These are phyloP conservation scores for Colletotrichum noveboracense DNA, from an alignment of 2,329 filamentous ascomycete species.

Conservation along the genomic window DNA sequence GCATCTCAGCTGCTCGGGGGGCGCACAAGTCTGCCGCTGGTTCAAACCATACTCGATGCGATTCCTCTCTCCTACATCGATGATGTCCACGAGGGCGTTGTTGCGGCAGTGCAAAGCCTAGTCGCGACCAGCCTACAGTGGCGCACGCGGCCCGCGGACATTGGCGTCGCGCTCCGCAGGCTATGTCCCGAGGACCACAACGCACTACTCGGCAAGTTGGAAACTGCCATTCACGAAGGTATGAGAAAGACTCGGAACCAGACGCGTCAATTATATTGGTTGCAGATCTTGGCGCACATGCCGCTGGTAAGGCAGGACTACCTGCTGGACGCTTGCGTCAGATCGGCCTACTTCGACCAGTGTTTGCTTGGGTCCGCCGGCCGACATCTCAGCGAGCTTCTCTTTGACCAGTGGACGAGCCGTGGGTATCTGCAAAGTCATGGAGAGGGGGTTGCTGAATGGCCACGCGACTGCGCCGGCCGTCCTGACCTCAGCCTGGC, in stretches of 20 bases:
- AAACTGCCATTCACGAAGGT: not conserved
- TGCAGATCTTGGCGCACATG: conserved; percentile 24
- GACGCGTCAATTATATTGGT: conserved; percentile 18
- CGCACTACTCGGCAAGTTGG: not conserved
- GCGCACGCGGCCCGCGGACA: conserved; percentile 10
- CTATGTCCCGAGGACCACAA: not conserved
- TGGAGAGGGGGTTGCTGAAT: not conserved
- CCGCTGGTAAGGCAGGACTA: conserved; percentile 13
- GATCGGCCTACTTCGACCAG: conserved; percentile 11
- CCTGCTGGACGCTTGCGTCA: conserved; percentile 22
- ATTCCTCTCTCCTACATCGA: not conserved
- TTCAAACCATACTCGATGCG: conserved; percentile 3
- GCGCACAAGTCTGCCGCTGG: not conserved
- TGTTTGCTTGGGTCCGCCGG: not conserved
- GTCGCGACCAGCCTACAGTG: not conserved
- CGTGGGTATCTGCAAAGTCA: conserved; percentile 7
- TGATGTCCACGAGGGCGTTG: conserved; percentile 1
- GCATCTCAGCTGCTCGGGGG: not conserved
- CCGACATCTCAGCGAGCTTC: conserved; percentile 21
- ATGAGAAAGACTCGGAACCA: not conserved
- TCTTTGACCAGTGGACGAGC: conserved; percentile 26
- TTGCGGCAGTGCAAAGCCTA: conserved; percentile 17
- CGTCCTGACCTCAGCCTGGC: not conserved
- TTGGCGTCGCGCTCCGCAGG: conserved; percentile 5
- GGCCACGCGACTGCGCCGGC: not conserved